A percentile compares a stretch with the other conserved stretches of the same genome.
Conservation (phyloP, 805 yeast genomes). For the Yarrowia divulgata region DNA sequence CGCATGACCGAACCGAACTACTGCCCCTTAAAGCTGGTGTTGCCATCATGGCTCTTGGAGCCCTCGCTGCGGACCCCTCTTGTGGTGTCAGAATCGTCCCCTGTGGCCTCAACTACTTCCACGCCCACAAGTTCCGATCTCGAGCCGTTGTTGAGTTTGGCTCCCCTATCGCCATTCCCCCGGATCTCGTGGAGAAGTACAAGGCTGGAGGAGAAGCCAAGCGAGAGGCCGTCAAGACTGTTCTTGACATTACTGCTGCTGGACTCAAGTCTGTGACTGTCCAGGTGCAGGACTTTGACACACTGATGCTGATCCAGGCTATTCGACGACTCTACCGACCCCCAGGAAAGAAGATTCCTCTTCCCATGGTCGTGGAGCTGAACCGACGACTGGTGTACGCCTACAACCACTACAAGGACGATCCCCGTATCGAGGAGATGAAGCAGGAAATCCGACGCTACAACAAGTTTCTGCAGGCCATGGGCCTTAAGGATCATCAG, state of each 20-base stretch:
- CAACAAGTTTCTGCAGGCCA: slow-evolving; percentile 66
- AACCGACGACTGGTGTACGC: slow-evolving; percentile 87
- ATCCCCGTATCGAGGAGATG: slow-evolving; percentile 68
- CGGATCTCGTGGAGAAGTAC: slow-evolving; percentile 70
- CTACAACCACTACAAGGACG: slow-evolving; percentile 73
- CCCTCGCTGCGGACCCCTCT: slow-evolving; percentile 77
- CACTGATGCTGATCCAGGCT: slow-evolving; percentile 86
- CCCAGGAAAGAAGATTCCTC: slow-evolving; percentile 71
- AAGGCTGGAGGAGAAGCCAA: slow-evolving; percentile 65
- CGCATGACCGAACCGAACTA: slow-evolving; percentile 91
- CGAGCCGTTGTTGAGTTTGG: slow-evolving; percentile 97
- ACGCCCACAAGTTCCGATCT: slow-evolving; percentile 92
- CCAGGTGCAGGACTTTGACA: slow-evolving; percentile 86
- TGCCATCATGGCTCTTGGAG: slow-evolving; percentile 97
- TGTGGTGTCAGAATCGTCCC: slow-evolving; percentile 89
- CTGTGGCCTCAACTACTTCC: slow-evolving; percentile 97
- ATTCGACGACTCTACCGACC: slow-evolving; percentile 89
- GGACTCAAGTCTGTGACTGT: slow-evolving; percentile 87
- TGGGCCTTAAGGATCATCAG: slow-evolving; percentile 76
- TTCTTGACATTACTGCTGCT: slow-evolving; percentile 72
- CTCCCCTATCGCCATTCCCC: slow-evolving; percentile 73
- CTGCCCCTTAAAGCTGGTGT: slow-evolving; percentile 97
- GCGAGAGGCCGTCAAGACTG: slow-evolving; percentile 73
- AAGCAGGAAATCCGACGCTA: slow-evolving; percentile 71
- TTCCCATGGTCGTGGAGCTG: slow-evolving; percentile 87